Evolutionary conservation across 2,329 filamentous ascomycete species (phyloP).

Genomic region (Sarocladium brachiariae): DNA sequence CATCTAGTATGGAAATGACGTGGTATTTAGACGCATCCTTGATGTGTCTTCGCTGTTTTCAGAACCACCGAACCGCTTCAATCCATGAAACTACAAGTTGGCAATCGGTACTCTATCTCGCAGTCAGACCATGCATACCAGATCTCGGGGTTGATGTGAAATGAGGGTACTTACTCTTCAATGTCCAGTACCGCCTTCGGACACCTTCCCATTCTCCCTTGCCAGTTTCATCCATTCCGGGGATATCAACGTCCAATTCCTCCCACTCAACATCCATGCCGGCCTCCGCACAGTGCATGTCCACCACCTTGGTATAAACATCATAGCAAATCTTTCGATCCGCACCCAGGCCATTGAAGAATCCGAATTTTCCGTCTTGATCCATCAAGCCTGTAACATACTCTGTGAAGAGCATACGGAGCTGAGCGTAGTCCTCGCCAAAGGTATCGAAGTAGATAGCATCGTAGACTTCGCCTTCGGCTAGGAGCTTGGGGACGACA

Average conservation of each 20-base stretch:
- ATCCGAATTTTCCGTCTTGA: slow-evolving; percentile 68
- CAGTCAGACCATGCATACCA: slow-evolving; percentile 19
- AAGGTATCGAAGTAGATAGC: slow-evolving; percentile 98
- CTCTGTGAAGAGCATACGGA: slow-evolving; percentile 83
- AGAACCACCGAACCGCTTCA: slow-evolving; percentile 24
- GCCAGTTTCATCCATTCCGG: slow-evolving; percentile 55
- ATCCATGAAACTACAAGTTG: slow-evolving; percentile 67
- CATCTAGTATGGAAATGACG: slow-evolving; percentile 6
- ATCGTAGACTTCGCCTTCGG: slow-evolving; percentile 66
- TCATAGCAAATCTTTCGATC: slow-evolving; percentile 92
- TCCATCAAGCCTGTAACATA: slow-evolving; percentile 75
- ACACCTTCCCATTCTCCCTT: slow-evolving; percentile 83
- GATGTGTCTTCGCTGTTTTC: neutral
- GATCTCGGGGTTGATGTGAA: slow-evolving; percentile 9
- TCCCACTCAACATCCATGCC: slow-evolving; percentile 87
- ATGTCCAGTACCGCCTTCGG: slow-evolving; percentile 80
- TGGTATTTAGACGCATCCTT: neutral
- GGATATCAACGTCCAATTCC: slow-evolving; percentile 65
- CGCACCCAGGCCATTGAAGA: slow-evolving; percentile 87
- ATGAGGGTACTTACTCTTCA: slow-evolving; percentile 52
- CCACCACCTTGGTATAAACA: slow-evolving; percentile 86
- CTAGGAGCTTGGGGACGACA: slow-evolving; percentile 60
- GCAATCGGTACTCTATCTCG: slow-evolving; percentile 58
- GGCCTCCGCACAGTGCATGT: slow-evolving; percentile 84
- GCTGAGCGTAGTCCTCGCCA: slow-evolving; percentile 82